These are phyloP conservation scores for Carex parvula DNA, from an alignment of 176 grass and related monocot species.

Conservation along the genomic window DNA sequence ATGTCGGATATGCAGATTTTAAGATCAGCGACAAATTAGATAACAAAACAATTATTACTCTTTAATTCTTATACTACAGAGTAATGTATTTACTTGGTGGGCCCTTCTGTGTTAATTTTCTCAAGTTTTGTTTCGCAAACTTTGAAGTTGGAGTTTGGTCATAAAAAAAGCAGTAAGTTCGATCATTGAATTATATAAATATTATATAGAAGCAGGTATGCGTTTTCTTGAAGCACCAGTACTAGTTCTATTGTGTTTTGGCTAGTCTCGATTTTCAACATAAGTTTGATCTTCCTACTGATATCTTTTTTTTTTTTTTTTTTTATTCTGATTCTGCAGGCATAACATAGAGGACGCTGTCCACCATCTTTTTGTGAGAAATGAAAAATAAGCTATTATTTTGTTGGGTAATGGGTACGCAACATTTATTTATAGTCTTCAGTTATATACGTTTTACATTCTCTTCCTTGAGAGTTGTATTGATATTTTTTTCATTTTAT, in stretches of 20 bases:
- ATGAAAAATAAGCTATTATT: slow-evolving; percentile 54
- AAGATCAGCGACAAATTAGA: slow-evolving; percentile 63
- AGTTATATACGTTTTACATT: neutral
- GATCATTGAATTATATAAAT: neutral
- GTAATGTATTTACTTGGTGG: slow-evolving; percentile 5
- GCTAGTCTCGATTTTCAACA: neutral
- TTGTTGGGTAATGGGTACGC: slow-evolving; percentile 90
- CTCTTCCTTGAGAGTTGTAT: slow-evolving; percentile 11
- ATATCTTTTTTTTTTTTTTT: neutral
- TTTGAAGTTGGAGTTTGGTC: slow-evolving; percentile 78
- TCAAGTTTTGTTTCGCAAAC: slow-evolving; percentile 56
- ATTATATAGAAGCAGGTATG: neutral
- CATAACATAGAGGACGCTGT: slow-evolving; percentile 55
- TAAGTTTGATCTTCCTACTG: neutral
- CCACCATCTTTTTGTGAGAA: slow-evolving; percentile 51
- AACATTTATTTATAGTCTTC: neutral
- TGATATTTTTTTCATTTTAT: slow-evolving; percentile 23
- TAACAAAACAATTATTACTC: slow-evolving; percentile 35
- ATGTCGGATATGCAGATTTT: slow-evolving; percentile 33
- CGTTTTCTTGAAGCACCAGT: neutral
- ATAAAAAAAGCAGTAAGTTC: slow-evolving; percentile 49
- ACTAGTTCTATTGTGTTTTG: neutral
- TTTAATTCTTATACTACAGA: slow-evolving; percentile 27
- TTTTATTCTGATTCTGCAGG: slow-evolving; percentile 38
- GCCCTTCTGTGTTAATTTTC: slow-evolving; percentile 62